These are phyloP conservation scores for Boletus huronensis DNA, from an alignment of 768 basidiomycete genomes.

Conservation along the genomic window DNA sequence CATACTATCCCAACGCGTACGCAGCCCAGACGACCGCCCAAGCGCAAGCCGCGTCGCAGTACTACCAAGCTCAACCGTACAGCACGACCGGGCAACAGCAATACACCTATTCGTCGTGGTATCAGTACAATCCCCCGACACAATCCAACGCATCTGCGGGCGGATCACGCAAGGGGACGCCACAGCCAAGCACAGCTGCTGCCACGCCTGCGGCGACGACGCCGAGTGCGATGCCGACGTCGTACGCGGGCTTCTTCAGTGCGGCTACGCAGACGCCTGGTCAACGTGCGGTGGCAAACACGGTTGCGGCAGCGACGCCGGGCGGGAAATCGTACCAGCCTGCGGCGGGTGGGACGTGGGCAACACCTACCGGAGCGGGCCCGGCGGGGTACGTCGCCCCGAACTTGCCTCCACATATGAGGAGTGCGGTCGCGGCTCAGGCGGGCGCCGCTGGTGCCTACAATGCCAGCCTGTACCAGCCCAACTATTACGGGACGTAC, in stretches of 20 bases:
- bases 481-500: constrained; percentile 33
- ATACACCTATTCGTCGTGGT: constrained; percentile 44
- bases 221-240: constrained; percentile 29
- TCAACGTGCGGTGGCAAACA: constrained; percentile 55
- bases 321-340: constrained; percentile 33
- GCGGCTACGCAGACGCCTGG: constrained; percentile 28
- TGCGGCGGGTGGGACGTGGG: constrained; percentile 20
- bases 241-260: constrained; percentile 43
- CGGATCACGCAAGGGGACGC: constrained; percentile 42
- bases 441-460: constrained; percentile 19
- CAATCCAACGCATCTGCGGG: constrained; percentile 20
- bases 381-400: constrained; percentile 30
- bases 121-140: constrained; percentile 38
- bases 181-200: constrained; percentile 37
- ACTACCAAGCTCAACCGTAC: constrained; percentile 38
- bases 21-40: constrained; percentile 25
- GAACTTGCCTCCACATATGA: constrained; percentile 43
- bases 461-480: constrained; percentile 23
- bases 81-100: constrained; percentile 35
- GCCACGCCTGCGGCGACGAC: constrained; percentile 24
- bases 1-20: constrained; percentile 32
- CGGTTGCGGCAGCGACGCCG: constrained; percentile 35
- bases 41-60: constrained; percentile 31
- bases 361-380: constrained; percentile 25
- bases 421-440: constrained; percentile 26